Conservation (phyloP, 2,329 filamentous ascomycete species). For the Cadophora luteo-olivacea region DNA sequence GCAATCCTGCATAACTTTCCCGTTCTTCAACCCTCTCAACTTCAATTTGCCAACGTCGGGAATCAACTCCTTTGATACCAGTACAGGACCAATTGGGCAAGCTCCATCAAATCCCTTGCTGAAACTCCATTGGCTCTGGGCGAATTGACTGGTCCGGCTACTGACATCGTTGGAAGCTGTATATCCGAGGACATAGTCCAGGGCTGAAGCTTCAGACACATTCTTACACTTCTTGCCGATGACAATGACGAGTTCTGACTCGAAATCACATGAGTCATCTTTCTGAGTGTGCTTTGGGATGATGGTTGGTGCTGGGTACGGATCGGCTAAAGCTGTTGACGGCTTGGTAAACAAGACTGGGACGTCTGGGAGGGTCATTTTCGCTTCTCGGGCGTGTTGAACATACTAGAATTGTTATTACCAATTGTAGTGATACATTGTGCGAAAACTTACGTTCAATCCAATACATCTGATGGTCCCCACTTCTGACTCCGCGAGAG, state of each 20-base stretch:
- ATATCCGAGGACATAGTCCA: conserved; percentile 61
- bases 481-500: conserved; percentile 51
- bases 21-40: conserved; percentile 56
- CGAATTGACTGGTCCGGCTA: conserved; percentile 56
- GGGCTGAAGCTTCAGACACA: conserved; percentile 53
- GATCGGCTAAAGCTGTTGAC: conserved; percentile 38
- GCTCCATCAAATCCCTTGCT: conserved; percentile 57
- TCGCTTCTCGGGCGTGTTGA: conserved; percentile 54
- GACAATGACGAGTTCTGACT: conserved; percentile 58
- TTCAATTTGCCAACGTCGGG: conserved; percentile 50
- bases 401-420: conserved; percentile 46
- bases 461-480: conserved; percentile 58
- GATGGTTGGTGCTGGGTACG: conserved; percentile 47
- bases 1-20: conserved; percentile 56
- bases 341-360: conserved; percentile 47
- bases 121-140: conserved; percentile 57
- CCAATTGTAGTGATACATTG: not conserved
- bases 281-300: conserved; percentile 53
- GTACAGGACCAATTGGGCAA: conserved; percentile 56
- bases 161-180: conserved; percentile 63
- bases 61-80: conserved; percentile 53
- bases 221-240: conserved; percentile 56
- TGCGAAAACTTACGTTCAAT: conserved; percentile 50
- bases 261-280: conserved; percentile 54
- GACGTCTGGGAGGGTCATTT: conserved; percentile 50